A percentile compares a stretch with the other conserved stretches of the same genome.
Conservation (phyloP, 2,329 filamentous ascomycete species). For the Botryotinia convoluta region DNA sequence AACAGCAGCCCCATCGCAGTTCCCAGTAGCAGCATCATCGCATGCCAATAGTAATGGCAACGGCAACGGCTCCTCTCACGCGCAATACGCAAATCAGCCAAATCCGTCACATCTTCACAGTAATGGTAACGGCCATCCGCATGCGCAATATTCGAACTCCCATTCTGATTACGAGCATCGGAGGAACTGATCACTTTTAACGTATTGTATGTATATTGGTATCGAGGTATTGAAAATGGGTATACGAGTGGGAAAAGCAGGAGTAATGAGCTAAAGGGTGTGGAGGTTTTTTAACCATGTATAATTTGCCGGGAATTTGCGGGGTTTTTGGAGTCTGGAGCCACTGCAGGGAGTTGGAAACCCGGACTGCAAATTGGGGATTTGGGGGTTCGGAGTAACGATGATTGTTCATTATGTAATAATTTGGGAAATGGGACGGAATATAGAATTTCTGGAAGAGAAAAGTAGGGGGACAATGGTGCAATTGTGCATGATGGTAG, state of each 20-base stretch:
- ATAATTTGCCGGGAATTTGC: background rate
- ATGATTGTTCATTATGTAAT: background rate
- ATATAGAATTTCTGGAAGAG: background rate
- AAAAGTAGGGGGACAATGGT: background rate
- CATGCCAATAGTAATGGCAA: background rate
- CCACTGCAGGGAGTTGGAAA: background rate
- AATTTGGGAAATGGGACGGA: background rate
- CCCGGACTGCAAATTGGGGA: background rate
- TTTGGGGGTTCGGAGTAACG: background rate
- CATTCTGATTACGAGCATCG: background rate
- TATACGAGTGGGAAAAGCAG: background rate
- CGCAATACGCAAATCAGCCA: background rate
- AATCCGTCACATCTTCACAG: background rate
- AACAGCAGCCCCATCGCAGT: background rate
- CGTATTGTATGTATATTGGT: background rate
- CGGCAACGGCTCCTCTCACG: too few species aligned
- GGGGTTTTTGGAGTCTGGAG: background rate
- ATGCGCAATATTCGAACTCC: background rate
- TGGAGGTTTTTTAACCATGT: background rate
- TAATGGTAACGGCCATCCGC: background rate
- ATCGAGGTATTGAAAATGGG: background rate
- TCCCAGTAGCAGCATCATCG: background rate
- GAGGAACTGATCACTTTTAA: background rate
- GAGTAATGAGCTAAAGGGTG: background rate
- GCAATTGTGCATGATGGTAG: background rate